These are phyloP conservation scores for Pontederia crassipes DNA, from an alignment of 176 grass and related monocot species.

Conservation along the genomic window DNA sequence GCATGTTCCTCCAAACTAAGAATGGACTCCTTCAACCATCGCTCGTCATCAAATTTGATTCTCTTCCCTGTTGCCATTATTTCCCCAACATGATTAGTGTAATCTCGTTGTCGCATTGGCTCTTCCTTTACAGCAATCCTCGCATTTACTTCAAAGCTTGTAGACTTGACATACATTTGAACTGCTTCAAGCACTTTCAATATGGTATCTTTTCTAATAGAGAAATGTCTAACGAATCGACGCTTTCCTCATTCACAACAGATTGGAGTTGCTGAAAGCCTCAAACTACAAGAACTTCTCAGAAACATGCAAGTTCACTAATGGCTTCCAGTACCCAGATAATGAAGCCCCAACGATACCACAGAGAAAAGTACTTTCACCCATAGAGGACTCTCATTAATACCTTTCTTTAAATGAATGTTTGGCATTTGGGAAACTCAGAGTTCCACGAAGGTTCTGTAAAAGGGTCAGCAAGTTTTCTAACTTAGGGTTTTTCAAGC, in stretches of 20 bases:
- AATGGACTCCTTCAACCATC: constrained; percentile 33
- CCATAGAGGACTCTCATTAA: constrained; percentile 69
- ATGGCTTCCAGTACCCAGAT: constrained; percentile 30
- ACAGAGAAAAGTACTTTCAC: constrained; percentile 55
- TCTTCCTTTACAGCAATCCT: constrained; percentile 20
- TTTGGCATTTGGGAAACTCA: constrained; percentile 1
- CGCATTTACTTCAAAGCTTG: constrained; percentile 15
- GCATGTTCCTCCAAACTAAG: constrained; percentile 30
- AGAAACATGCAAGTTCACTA: constrained; percentile 48
- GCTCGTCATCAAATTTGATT: constrained; percentile 1
- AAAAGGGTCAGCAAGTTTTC: constrained; percentile 37
- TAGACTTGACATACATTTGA: constrained; percentile 36
- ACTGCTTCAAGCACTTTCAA: constrained; percentile 63
- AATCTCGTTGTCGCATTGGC: constrained; percentile 15
- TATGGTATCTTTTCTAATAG: constrained; percentile 14
- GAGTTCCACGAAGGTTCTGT: constrained; percentile 16
- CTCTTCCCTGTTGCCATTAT: constrained; percentile 1
- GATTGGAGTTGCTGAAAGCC: constrained; percentile 38
- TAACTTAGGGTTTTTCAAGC: constrained; percentile 28
- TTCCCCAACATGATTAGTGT: constrained; percentile 22
- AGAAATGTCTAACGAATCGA: constrained; percentile 26
- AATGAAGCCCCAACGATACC: constrained; percentile 35
- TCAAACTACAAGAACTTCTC: constrained; percentile 65
- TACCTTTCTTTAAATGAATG: constrained; percentile 69
- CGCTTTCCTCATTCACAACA: constrained; percentile 36